Evolutionary conservation across 2,329 filamentous ascomycete species (phyloP), one percentile per base, ranked within the genome.

Genomic region (Metarhizium robertsii): DNA sequence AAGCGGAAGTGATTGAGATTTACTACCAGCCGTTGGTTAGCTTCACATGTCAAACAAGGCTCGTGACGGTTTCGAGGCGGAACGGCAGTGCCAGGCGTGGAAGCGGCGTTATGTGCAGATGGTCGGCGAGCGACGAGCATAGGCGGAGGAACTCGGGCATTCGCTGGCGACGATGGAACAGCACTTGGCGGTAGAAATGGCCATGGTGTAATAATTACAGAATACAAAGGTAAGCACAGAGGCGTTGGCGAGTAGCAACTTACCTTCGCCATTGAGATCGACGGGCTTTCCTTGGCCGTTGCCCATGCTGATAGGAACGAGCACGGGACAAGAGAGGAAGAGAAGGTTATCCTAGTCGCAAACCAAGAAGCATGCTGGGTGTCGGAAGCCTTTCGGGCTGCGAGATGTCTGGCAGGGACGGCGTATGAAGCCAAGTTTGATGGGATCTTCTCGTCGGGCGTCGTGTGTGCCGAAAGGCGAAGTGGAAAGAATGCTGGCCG

Each of bases 1-100:
- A 99, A 80, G 62, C 92, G 89, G 73, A 99, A 99, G 74, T 99
- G 94, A 68, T 96, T 96, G 64, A 99, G 85, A 71, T 92, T 97
- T 64, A 96, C 94, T 96, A 65, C 47, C 13, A 11, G 20, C 14
- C 20, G 20, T 20, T 30, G 25, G 45, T 48, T 16, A 48, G 45
- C 18, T n/a, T 10, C 11, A 6, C 11, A n/a, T 11, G 14, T 46
- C 18, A 11, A 11, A 25, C 43, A 18, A 25, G 18, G 20, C 8
- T 46, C 18, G 43, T 48, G 10, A 2, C 6, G 20, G 45, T n/a
- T 48, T 20, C n/a, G 3, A 11, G 5, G 43, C 18, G 43, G 13
- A 25, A 46, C 43, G 43, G n/a, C 43, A 10, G 43, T 13, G 18
- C 51, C 30, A 55, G 56, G 16, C n/a, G n/a, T 52, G 8, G 18